A percentile compares a stretch with the other conserved stretches of the same genome.
phyloP scores from a whole-genome alignment of 2,329 filamentous ascomycete genomes.

The Cladorrhinum sp. region DNA sequence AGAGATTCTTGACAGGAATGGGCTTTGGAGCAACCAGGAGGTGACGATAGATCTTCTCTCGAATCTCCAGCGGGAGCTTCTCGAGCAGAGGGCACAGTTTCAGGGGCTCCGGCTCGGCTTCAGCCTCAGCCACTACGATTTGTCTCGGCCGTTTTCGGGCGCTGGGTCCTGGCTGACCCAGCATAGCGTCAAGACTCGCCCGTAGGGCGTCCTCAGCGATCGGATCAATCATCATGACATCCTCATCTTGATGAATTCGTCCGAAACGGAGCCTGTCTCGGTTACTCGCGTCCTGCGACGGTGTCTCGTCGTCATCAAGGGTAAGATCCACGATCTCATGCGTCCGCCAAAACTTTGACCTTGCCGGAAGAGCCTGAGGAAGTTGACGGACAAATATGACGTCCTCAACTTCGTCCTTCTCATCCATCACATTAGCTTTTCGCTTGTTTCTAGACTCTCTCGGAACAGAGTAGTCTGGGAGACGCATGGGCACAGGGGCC shows the following conservation, averaged over 20 bases:
- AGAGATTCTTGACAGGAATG: conserved; percentile 34
- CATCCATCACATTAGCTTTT: conserved; percentile 1
- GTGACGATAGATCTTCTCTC: conserved; percentile 33
- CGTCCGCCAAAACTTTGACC: neutral
- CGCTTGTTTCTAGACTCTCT: conserved; percentile 5
- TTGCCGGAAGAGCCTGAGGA: neutral
- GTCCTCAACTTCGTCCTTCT: conserved; percentile 2
- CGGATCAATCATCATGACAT: conserved; percentile 13
- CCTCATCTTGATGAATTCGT: conserved; percentile 7
- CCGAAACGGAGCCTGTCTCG: conserved; percentile 5
- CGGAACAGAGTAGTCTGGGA: neutral
- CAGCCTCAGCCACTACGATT: neutral
- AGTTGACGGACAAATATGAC: conserved; percentile 4
- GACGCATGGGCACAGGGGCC: too few species aligned
- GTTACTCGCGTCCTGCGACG: neutral
- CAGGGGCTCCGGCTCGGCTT: neutral
- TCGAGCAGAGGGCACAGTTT: conserved; percentile 3
- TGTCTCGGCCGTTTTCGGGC: neutral
- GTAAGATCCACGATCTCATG: neutral
- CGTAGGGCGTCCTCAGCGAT: conserved; percentile 6
- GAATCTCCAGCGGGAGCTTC: conserved; percentile 32
- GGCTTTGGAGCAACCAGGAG: conserved; percentile 31
- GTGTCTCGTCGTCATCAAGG: conserved; percentile 1
- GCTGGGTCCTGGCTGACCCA: neutral
- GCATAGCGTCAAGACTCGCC: neutral